Percentiles rank a stretch among this genome's conserved stretches.
These are phyloP conservation scores for Spergularia marina DNA, from an alignment of 148 eudicot genomes.

Conservation along the genomic window DNA sequence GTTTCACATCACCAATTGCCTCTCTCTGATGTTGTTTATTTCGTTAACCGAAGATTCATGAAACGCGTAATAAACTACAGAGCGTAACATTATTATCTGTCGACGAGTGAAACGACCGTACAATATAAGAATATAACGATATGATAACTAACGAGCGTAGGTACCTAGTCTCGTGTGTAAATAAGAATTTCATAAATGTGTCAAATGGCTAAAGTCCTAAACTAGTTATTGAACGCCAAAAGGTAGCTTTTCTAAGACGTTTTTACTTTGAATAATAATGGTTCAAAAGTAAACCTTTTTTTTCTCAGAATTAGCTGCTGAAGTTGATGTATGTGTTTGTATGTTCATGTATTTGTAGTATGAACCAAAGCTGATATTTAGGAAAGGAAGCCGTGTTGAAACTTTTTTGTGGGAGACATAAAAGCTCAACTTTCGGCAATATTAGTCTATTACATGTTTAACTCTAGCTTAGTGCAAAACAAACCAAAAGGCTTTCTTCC, in stretches of 20 bases:
- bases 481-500: not conserved
- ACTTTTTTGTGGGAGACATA: constrained; percentile 9
- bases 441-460: not conserved
- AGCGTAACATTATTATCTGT: too few species aligned
- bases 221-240: not conserved
- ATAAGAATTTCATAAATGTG: too few species aligned
- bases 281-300: not conserved
- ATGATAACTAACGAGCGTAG: not conserved
- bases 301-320: not conserved
- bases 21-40: too few species aligned
- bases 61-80: too few species aligned
- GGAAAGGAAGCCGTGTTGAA: constrained; percentile 10
- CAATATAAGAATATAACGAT: too few species aligned
- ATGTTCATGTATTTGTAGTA: not conserved
- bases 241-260: constrained; percentile 3
- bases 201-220: not conserved
- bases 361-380: not conserved
- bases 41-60: too few species aligned
- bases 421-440: not conserved
- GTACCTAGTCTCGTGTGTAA: not conserved
- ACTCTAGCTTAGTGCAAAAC: not conserved
- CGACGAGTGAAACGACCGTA: too few species aligned
- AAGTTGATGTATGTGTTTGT: not conserved
- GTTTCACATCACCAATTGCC: constrained; percentile 15
- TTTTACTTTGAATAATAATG: not conserved